Base-by-base conservation (phyloP, 1,284 basidiomycete species). In the Ceratobasidium sp. region DNA sequence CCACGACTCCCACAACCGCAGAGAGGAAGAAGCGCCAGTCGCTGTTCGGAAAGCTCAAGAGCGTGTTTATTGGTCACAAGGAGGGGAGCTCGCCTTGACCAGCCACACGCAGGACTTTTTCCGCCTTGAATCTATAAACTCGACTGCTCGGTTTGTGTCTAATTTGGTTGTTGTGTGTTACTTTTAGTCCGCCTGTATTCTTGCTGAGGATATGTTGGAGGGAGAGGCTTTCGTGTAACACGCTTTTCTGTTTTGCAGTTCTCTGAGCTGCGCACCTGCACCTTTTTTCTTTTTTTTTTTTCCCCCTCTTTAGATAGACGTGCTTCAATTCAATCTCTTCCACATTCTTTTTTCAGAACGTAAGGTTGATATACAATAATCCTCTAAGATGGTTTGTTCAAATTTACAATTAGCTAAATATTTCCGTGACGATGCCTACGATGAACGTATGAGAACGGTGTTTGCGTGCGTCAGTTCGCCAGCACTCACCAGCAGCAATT, bases 401-500 rank as follows among this genome's bases (percentile, higher is more conserved):
- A 41, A 41, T 53, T 27, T n/a, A 37, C 29, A 75, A 46, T 76
- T 53, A 76, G 34, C 68, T 46, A 41, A 71, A 62, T 43, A 74
- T 69, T 39, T 76, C 75, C 59, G 73, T 69, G 11, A 74, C 62
- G 34, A 77, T 74, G 41, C 65, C 72, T 69, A 58, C 48, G 48
- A 41, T 31, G 13, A 54, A n/a, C n/a, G 48, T 24, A 41, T 49
- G 24, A 54, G 41, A 19, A 37, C 8, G 27, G 8, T 19, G 37
- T 11, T 49, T 16, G 19, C 51, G 24, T 27, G 39, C n/a, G 14
- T 48, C 37, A 58, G 14, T 29, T 6, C 24, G 41, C 19, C 29
- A 46, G 14, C 5, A 80, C 87, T 75, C 80, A 90, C 96, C 96
- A 71, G 96, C 96, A 58, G 92, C 95, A 75, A 99, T 93, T 0